A percentile compares a stretch with the other conserved stretches of the same genome.
Conservation (phyloP, 2,329 filamentous ascomycete genomes). For the Uncinocarpus reesii region DNA sequence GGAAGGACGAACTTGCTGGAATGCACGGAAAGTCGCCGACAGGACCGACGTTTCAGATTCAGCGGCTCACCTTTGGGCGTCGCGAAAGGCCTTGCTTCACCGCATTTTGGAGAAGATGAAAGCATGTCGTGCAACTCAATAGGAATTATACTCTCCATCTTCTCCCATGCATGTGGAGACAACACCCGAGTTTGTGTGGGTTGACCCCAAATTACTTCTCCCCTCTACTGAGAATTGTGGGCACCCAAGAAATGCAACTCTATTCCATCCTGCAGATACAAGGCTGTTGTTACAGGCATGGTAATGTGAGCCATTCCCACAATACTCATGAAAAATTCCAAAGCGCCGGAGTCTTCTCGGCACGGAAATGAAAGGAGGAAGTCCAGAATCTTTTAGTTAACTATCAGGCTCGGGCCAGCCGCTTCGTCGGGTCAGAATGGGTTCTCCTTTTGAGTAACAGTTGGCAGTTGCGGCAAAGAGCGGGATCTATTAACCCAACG, state of each 20-base stretch:
- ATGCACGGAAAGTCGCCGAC: neutral
- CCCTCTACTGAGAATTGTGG: too few relatives aligned
- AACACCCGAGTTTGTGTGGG: neutral
- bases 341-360: too few relatives aligned
- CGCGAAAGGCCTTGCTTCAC: neutral
- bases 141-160: too few relatives aligned
- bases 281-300: too few relatives aligned
- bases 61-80: neutral
- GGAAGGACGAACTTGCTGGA: neutral
- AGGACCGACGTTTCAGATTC: neutral
- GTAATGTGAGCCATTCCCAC: too few relatives aligned
- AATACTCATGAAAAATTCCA: too few relatives aligned
- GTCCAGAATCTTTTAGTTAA: neutral
- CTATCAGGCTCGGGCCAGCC: neutral
- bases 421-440: neutral
- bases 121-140: too few relatives aligned
- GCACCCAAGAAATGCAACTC: neutral
- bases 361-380: neutral
- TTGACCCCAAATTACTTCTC: too few relatives aligned
- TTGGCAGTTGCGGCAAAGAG: neutral
- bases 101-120: slow-evolving; percentile 2
- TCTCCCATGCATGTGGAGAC: slow-evolving; percentile 6
- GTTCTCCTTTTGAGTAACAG: neutral
- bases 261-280: neutral
- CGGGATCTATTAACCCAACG: slow-evolving; percentile 4